Base-by-base conservation (phyloP, 768 basidiomycete genomes). In the Rhodotorula babjevae region DNA sequence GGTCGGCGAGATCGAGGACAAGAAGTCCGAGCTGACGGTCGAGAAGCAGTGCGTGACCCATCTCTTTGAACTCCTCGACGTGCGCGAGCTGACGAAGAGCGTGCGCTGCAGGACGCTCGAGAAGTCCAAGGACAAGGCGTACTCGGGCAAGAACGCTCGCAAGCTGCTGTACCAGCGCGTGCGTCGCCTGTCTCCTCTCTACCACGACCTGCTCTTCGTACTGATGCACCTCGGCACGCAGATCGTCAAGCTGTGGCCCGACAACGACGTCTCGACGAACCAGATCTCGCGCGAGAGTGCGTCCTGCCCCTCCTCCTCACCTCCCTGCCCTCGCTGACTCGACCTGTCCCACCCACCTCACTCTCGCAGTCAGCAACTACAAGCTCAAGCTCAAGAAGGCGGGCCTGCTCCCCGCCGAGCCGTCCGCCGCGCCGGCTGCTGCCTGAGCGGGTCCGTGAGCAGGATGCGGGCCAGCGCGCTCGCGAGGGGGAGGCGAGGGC, bases 101-200 rank as follows among this genome's bases (percentile, higher is more conserved):
- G 2, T 4, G 33, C 25, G 1, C 6, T 18, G 21, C 33, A 87
- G 80, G 72, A 77, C 80, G 8, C 81, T 91, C 40, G 91, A 92
- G 76, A 87, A 87, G 6, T 86, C 85, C 31, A 87, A 64, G 36
- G 33, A 69, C 55, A 36, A 71, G 65, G 62, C 75, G 44, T 25
- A 66, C 87, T 78, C 90, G 76, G 89, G 91, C 76, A 91, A 93
- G 80, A 90, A 89, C 2, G 81, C 88, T 75, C 83, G 91, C 63
- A 94, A 93, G 83, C 82, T 84, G 12, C 81, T 93, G 15, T 94
- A 93, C 82, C 88, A 91, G 80, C 90, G 88, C 81, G 89, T 88
- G 62, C 36, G 83, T 76, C 62, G 25, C 3, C 42, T 21, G 15
- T 64, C 0, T 27, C 56, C 36, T 23, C 23, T 18, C 50, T 33